Percentiles rank a stretch among this genome's conserved stretches.
These are phyloP conservation scores for Alternaria hordeiaustralica DNA, from an alignment of 2,329 filamentous ascomycete species.

Conservation along the genomic window DNA sequence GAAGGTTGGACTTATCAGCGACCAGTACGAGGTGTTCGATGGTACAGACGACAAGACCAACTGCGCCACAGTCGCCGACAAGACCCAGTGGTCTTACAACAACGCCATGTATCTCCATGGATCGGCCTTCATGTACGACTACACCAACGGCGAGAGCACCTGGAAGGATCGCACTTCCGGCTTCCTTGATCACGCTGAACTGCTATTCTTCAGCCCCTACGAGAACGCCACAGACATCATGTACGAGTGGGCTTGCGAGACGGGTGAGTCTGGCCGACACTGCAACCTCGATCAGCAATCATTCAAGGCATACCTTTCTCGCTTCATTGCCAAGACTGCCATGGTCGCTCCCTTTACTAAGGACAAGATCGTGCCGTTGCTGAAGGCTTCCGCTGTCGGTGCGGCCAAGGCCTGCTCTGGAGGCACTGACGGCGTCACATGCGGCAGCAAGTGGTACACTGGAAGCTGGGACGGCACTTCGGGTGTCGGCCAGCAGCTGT, in stretches of 20 bases:
- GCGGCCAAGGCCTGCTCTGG: slow-evolving; percentile 55
- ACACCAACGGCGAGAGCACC: slow-evolving; percentile 48
- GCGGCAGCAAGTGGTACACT: slow-evolving; percentile 56
- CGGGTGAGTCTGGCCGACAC: slow-evolving; percentile 43
- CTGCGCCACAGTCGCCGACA: slow-evolving; percentile 57
- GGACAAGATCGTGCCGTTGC: slow-evolving; percentile 46
- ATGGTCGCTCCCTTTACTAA: slow-evolving; percentile 53
- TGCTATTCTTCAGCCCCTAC: slow-evolving; percentile 61
- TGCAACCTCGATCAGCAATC: slow-evolving; percentile 76
- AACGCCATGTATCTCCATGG: slow-evolving; percentile 62
- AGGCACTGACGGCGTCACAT: slow-evolving; percentile 48
- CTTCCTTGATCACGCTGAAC: slow-evolving; percentile 58
- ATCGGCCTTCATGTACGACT: slow-evolving; percentile 64
- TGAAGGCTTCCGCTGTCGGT: slow-evolving; percentile 51
- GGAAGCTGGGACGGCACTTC: slow-evolving; percentile 50
- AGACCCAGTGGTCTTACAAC: slow-evolving; percentile 65
- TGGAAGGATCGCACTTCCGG: slow-evolving; percentile 69
- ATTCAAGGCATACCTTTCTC: slow-evolving; percentile 77
- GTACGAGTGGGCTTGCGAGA: slow-evolving; percentile 72
- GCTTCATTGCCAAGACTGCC: slow-evolving; percentile 63
- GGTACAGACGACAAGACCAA: slow-evolving; percentile 60
- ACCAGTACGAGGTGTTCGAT: slow-evolving; percentile 61
- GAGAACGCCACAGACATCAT: slow-evolving; percentile 62
- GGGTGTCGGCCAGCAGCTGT: slow-evolving; percentile 55
- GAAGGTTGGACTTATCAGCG: slow-evolving; percentile 58